These are phyloP conservation scores for Penicillium sp. DNA, from an alignment of 2,329 filamentous ascomycete species.

Conservation along the genomic window DNA sequence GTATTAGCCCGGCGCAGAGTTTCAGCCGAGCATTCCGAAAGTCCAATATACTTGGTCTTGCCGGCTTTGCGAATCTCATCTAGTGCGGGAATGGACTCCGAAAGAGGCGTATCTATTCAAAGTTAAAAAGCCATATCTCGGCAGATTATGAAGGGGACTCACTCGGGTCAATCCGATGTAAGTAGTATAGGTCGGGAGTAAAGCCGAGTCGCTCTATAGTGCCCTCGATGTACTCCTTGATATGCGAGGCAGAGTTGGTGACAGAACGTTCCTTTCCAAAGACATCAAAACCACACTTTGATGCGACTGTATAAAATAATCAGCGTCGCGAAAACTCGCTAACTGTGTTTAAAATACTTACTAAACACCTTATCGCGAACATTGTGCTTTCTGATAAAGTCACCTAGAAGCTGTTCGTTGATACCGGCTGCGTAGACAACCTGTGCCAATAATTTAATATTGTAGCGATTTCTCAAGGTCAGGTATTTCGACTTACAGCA, in stretches of 20 bases:
- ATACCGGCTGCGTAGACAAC: conserved; percentile 53
- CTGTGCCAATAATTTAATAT: conserved; percentile 27
- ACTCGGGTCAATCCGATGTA: conserved; percentile 49
- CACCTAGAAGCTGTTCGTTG: conserved; percentile 56
- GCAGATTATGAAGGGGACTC: conserved; percentile 11
- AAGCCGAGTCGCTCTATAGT: background rate
- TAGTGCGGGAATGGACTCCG: conserved; percentile 53
- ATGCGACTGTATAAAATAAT: conserved; percentile 44
- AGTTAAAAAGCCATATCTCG: conserved; percentile 1
- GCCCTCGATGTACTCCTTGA: background rate
- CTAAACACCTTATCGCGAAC: conserved; percentile 56
- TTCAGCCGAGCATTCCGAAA: conserved; percentile 53
- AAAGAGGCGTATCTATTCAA: conserved; percentile 46
- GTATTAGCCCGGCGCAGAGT: conserved; percentile 52
- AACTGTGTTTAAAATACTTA: conserved; percentile 26
- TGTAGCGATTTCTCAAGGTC: background rate
- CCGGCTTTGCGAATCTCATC: conserved; percentile 52
- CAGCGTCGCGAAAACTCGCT: background rate
- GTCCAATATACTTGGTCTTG: conserved; percentile 55
- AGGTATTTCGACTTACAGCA: conserved; percentile 38
- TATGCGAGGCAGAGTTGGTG: conserved; percentile 43
- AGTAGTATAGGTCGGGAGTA: background rate
- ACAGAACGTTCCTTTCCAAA: conserved; percentile 39
- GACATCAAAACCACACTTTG: conserved; percentile 52
- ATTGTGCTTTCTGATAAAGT: conserved; percentile 57